Evolutionary conservation across 768 basidiomycete species (phyloP), one percentile per base, ranked within the genome.

Genomic region (Boletus insuetus): DNA sequence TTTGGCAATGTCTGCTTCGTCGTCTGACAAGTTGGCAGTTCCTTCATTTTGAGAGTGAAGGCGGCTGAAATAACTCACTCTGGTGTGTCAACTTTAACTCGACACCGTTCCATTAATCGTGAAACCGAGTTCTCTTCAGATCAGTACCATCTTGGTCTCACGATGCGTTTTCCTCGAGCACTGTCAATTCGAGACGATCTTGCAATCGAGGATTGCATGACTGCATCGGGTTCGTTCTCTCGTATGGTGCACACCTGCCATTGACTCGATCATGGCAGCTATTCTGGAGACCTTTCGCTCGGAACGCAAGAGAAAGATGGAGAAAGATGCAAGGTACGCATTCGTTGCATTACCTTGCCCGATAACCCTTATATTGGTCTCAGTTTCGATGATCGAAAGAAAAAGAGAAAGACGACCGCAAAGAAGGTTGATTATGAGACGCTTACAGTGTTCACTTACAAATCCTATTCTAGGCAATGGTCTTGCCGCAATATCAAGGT

Each of bases 91-190:
- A 9, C n/a, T 39, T 68, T 53, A 22, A 34, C 42, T n/a, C 9
- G 10, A 26, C 22, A 20, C 22, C 19, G 35, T 32, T 19, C n/a
- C 19, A 4, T 35, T 37, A 31, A 20, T 11, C 26, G 19, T 29
- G n/a, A 26, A 39, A 46, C 54, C 55, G 9, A 56, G 48, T 5
- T 10, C 41, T 32, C 52, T 38, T 60, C 56, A 85, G 94, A 93
- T 60, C 86, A 85, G 61, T 98, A 92, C 63, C 88, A 89, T 49
- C 69, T 94, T 59, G 89, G 87, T 5, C 83, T 87, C 58, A 98
- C 96, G 0, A 88, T 99, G 84, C 86, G 97, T 20, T 99, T 99
- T 66, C 96, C 97, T 43, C 82, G 95, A 53, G 93, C 91, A 16
- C 63, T 92, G 44, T 66, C 72, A 3, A 92, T 95, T 56, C 82